phyloP scores from a whole-genome alignment of 225 moss, liverwort and hornwort species.

The Polytrichum commune region DNA sequence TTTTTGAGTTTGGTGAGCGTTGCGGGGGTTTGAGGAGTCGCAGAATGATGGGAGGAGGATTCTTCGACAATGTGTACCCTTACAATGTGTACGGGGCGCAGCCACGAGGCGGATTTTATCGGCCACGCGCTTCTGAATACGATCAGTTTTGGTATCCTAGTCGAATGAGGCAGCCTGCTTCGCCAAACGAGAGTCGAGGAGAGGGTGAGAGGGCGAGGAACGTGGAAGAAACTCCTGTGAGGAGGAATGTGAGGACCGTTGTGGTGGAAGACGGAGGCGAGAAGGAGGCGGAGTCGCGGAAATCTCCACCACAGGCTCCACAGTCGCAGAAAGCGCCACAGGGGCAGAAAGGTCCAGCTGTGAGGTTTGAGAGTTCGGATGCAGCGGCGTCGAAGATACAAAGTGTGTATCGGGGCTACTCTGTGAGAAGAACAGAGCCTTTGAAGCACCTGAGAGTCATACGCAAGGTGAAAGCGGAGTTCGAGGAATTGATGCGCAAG shows the following conservation, averaged over 20 bases:
- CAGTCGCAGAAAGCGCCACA: too few species aligned
- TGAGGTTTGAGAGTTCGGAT: slow-evolving; percentile 13
- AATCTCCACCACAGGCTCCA: not conserved
- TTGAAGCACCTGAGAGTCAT: slow-evolving; percentile 37
- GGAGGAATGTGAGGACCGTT: slow-evolving; percentile 19
- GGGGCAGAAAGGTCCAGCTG: not conserved
- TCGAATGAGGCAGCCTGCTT: slow-evolving; percentile 3
- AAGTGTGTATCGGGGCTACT: slow-evolving; percentile 35
- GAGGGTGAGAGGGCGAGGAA: not conserved
- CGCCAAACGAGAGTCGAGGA: not conserved
- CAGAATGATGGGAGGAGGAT: slow-evolving; percentile 33
- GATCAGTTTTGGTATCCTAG: slow-evolving; percentile 1
- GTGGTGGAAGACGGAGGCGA: slow-evolving; percentile 22
- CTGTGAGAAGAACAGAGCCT: slow-evolving; percentile 36
- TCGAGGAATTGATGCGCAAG: slow-evolving; percentile 16
- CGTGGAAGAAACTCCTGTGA: slow-evolving; percentile 7
- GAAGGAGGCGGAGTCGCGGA: not conserved
- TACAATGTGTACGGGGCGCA: slow-evolving; percentile 9
- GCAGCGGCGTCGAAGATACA: slow-evolving; percentile 45
- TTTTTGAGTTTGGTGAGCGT: too few species aligned
- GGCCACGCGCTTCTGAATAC: slow-evolving; percentile 6
- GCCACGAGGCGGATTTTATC: slow-evolving; percentile 5
- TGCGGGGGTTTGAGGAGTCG: too few species aligned
- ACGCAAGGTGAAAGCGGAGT: slow-evolving; percentile 24
- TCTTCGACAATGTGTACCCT: slow-evolving; percentile 15